phyloP scores from a whole-genome alignment of 129 eudicot species.

The Rutidosis leptorrhynchoides region DNA sequence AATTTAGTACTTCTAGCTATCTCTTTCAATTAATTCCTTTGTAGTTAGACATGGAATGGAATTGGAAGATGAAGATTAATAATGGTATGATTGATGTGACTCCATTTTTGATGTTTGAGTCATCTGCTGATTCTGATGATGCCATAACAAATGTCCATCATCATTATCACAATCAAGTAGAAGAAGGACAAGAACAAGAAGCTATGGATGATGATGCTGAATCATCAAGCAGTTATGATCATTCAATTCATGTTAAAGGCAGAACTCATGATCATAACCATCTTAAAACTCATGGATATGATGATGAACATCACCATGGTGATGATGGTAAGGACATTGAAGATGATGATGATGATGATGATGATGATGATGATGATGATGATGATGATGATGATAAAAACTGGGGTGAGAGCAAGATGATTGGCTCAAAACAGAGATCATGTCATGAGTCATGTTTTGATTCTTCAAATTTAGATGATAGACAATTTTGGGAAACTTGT shows the following conservation, averaged over 20 bases:
- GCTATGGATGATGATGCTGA: constrained; percentile 33
- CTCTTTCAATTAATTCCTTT: constrained; percentile 3
- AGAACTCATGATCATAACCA: constrained; percentile 9
- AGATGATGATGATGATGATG: no score
- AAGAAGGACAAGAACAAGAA: constrained; percentile 13
- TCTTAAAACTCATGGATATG: constrained; percentile 4
- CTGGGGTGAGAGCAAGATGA: constrained; percentile 40
- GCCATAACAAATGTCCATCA: constrained; percentile 9
- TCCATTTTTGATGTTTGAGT: constrained; percentile 31
- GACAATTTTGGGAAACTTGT: constrained; percentile 36
- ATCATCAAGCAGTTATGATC: constrained; percentile 31
- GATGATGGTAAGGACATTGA: constrained; percentile 4
- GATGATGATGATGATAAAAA: constrained; percentile 15
- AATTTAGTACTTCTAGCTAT: not conserved
- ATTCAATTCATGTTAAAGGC: constrained; percentile 19
- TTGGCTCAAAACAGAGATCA: constrained; percentile 20
- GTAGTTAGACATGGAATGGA: constrained; percentile 21
- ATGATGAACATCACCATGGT: constrained; percentile 18
- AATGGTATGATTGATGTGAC: constrained; percentile 33
- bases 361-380: constrained; percentile 12
- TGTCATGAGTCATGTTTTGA: constrained; percentile 22
- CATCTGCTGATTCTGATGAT: constrained; percentile 39
- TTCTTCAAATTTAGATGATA: constrained; percentile 33
- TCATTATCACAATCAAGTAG: not conserved
- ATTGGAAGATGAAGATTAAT: constrained; percentile 24